These are phyloP conservation scores for Corylus heterophylla DNA, from an alignment of 306 rosid genomes.

Conservation along the genomic window DNA sequence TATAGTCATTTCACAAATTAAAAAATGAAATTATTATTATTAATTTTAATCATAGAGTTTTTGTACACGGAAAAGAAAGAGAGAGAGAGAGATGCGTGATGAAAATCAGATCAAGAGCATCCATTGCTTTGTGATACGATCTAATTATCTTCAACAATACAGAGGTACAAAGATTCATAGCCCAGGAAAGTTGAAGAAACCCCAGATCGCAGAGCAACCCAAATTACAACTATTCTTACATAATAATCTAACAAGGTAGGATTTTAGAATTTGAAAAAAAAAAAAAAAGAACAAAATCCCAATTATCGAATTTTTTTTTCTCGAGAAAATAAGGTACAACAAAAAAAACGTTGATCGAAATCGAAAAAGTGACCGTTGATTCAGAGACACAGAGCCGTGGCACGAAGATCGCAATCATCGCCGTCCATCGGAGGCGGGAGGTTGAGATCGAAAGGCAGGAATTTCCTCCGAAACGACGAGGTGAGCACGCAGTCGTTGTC, in stretches of 20 bases:
- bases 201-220: slow-evolving; percentile 31
- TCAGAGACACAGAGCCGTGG: slow-evolving; percentile 67
- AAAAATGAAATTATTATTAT: slow-evolving; percentile 7
- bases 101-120: slow-evolving; percentile 24
- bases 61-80: slow-evolving; percentile 33
- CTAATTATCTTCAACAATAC: slow-evolving; percentile 49
- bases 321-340: slow-evolving; percentile 37
- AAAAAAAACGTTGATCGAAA: slow-evolving; percentile 9
- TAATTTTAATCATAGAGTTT: slow-evolving; percentile 24
- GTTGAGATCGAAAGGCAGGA: slow-evolving; percentile 80
- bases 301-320: slow-evolving; percentile 26
- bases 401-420: slow-evolving; percentile 45
- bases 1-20: not conserved
- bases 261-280: slow-evolving; percentile 5
- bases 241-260: slow-evolving; percentile 37
- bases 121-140: slow-evolving; percentile 38
- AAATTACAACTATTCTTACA: slow-evolving; percentile 50
- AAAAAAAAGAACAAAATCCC: not conserved
- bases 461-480: slow-evolving; percentile 46
- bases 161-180: slow-evolving; percentile 32
- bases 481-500: slow-evolving; percentile 59
- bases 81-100: slow-evolving; percentile 10
- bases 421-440: slow-evolving; percentile 54
- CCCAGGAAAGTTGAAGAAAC: slow-evolving; percentile 33
- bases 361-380: slow-evolving; percentile 16